Evolutionary conservation across 495 filamentous ascomycete genomes (phyloP), one percentile per base, ranked within the genome.

Genomic region (Penicillium paradoxum): DNA sequence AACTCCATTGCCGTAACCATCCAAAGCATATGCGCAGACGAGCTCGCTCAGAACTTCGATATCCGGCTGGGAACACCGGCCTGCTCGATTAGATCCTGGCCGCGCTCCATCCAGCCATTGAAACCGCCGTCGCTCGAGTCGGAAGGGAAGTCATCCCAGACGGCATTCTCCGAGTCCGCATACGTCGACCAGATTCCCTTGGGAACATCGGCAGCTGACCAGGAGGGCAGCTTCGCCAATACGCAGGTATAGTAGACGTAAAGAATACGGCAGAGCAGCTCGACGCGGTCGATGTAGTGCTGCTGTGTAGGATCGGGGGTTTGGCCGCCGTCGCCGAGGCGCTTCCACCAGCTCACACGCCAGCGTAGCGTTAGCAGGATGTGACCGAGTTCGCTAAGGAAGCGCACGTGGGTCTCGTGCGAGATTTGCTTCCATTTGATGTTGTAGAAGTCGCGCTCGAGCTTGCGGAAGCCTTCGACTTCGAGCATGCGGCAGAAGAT

Each of bases 161-260:
- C 57, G 2, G 69, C 51, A 33, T 69, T 71, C 51, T 75, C 69
- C 2, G 71, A 64, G 57, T 78, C 74, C 8, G 74, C 70, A 36
- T 77, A 79, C 2, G 68, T 66, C 6, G 71, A 75, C 67, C 72
- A 73, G 11, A 66, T 64, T 22, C 73, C 73, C 58, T 75, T 75
- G 30, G 72, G 70, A 4, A 68, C 64, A 40, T 74, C 69, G 19
- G 62, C 47, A 5, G 60, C 60, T 6, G 65, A 71, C 71, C 74
- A 75, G 0, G 75, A 71, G 0, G 70, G 70, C n/a, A 77, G 60
- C 57, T 77, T 79, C 4, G 73, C 74, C 44, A 72, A 51, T 18
- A 76, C 73, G 53, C 69, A 74, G 29, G 73, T 77, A 47, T 77
- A 79, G 52, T 77, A 79, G 17, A 76, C 73, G 57, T 79, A 77